Conservation (phyloP, 257 asterid genomes). For the Ophiorrhiza pumila region DNA sequence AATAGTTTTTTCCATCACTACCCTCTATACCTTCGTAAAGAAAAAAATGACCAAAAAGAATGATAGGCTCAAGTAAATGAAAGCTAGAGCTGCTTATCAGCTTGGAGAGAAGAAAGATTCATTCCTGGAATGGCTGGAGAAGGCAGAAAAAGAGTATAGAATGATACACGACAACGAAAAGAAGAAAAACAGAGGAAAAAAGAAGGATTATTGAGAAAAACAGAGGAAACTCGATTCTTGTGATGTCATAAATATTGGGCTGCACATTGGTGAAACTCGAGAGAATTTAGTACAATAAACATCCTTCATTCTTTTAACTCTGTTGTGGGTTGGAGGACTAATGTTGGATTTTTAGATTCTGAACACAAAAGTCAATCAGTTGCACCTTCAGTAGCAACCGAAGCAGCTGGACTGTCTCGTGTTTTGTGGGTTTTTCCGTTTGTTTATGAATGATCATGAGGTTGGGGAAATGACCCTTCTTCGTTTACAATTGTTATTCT, state of each 20-base stretch:
- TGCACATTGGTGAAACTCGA: slow-evolving; percentile 10
- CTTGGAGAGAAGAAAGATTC: too few relatives aligned
- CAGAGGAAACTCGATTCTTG: slow-evolving; percentile 13
- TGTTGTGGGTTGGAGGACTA: neutral
- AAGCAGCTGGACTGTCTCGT: slow-evolving; percentile 10
- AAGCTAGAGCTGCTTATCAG: too few relatives aligned
- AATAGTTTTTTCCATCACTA: too few relatives aligned
- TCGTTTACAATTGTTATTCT: neutral
- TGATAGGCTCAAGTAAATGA: too few relatives aligned
- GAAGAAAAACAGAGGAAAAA: too few relatives aligned
- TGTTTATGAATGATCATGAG: slow-evolving; percentile 26
- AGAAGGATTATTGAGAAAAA: too few relatives aligned
- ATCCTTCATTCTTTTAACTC: neutral
- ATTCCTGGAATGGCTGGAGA: too few relatives aligned
- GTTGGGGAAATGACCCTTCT: slow-evolving; percentile 16
- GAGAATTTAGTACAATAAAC: slow-evolving; percentile 1
- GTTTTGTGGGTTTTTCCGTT: neutral
- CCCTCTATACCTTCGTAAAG: too few relatives aligned
- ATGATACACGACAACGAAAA: too few relatives aligned
- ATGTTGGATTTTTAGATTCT: slow-evolving; percentile 3
- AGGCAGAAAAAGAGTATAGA: too few relatives aligned
- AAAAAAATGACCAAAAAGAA: too few relatives aligned
- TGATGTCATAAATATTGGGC: neutral
- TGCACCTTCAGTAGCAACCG: neutral
- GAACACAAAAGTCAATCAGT: slow-evolving; percentile 7